Percentiles rank a stretch among this genome's conserved stretches.
Evolutionary conservation across 192 early-diverging fungal species (phyloP).

Genomic region (Paraglomus brasilianum): DNA sequence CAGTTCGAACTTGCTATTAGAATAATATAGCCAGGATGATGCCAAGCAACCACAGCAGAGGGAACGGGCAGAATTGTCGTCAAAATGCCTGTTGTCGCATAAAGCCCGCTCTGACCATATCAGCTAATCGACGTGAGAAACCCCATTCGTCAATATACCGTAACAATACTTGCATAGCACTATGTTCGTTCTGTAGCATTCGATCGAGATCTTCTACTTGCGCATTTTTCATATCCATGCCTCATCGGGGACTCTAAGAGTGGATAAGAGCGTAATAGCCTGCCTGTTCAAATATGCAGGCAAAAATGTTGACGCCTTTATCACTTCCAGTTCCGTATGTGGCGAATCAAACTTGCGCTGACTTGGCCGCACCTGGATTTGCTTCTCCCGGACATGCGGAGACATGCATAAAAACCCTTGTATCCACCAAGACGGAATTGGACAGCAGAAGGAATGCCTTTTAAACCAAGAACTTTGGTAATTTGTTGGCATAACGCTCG

Average conservation of each 20-base stretch:
- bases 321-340: constrained; percentile 56
- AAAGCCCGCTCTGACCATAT: constrained; percentile 52
- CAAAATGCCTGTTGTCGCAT: too few relatives aligned
- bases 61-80: too few relatives aligned
- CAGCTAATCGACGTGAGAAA: constrained; percentile 37
- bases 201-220: constrained; percentile 41
- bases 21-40: too few relatives aligned
- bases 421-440: constrained; percentile 72
- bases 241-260: constrained; percentile 57
- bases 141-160: constrained; percentile 49
- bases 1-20: too few relatives aligned
- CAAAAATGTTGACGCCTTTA: constrained; percentile 50
- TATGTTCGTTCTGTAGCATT: constrained; percentile 38
- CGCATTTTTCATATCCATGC: constrained; percentile 44
- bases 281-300: constrained; percentile 63
- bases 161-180: constrained; percentile 39
- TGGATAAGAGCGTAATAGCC: constrained; percentile 57
- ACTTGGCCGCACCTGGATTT: constrained; percentile 53
- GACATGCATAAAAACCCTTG: constrained; percentile 58
- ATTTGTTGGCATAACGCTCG: constrained; percentile 44
- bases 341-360: constrained; percentile 59
- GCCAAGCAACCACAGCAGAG: too few relatives aligned
- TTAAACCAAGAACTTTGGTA: constrained; percentile 40
- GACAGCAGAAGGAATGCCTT: constrained; percentile 53
- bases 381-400: constrained; percentile 27